Evolutionary conservation across 306 rosid species (phyloP), one percentile per base, ranked within the genome.

Genomic region (Casuarina equisetifolia): DNA sequence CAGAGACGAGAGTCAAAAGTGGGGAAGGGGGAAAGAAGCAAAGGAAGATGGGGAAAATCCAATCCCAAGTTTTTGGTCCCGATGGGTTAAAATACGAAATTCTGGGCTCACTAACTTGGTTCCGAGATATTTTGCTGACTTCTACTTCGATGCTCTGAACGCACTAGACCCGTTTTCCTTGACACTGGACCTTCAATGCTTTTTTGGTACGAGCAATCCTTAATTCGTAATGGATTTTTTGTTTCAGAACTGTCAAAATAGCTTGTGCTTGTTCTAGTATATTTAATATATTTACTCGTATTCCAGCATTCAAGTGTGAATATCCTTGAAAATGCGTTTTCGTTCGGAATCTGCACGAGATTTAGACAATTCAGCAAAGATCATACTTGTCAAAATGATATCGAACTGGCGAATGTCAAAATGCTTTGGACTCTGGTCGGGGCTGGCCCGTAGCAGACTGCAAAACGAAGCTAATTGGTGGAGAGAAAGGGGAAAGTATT

Each of bases 41-140:
- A 13, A 43, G 9, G 10, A 25, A 25, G 32, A 25, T 25, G 32
- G 53, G 19, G 39, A 4, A 10, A 25, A 25, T 25, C 32, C 32
- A 15, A 63, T 44, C 64, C 70, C 61, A 4, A 77, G 57, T 73
- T 62, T 74, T 68, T 25, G 64, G 38, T 77, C 39, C 1, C 7
- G 62, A 19, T 39, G n/a, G 12, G 25, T 32, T 0, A 4, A 4
- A 32, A 66, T 48, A 3, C 6, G 20, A 17, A 59, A 32, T 40
- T 57, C 32, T 74, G 48, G 36, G 32, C 32, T 25, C 32, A 25
- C 32, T 25, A 25, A 25, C 32, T 25, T 25, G 32, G 32, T 25
- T 25, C 32, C 32, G 32, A 0, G 32, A 0, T 1, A 25, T 25
- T 25, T 25, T 25, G 32, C 32, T 25, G 32, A 25, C 32, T 25